These are phyloP conservation scores for Mycena maculata DNA, from an alignment of 768 basidiomycete genomes.

Conservation along the genomic window DNA sequence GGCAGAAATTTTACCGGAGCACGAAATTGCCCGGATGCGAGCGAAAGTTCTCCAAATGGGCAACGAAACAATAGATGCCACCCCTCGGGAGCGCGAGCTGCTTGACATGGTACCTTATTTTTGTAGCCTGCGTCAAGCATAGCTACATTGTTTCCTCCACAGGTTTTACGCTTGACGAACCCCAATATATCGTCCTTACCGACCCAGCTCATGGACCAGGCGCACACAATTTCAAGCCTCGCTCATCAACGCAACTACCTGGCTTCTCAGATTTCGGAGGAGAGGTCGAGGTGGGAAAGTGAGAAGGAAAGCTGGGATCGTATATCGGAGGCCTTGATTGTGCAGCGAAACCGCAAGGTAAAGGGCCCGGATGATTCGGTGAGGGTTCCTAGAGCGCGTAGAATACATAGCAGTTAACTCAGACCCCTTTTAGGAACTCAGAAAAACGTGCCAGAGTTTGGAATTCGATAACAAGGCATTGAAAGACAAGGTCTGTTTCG, in stretches of 20 bases:
- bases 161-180: constrained; percentile 64
- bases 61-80: neutral
- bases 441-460: constrained; percentile 59
- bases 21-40: constrained; percentile 63
- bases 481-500: constrained; percentile 65
- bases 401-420: neutral
- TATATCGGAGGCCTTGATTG: constrained; percentile 73
- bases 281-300: constrained; percentile 68
- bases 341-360: constrained; percentile 56
- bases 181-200: constrained; percentile 48
- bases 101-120: constrained; percentile 60
- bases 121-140: neutral
- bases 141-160: neutral
- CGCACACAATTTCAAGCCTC: constrained; percentile 68
- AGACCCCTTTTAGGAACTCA: constrained; percentile 59
- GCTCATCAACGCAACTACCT: constrained; percentile 70
- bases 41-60: constrained; percentile 59
- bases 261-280: constrained; percentile 62
- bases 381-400: constrained; percentile 15
- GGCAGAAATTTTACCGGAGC: constrained; percentile 54
- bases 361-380: constrained; percentile 58
- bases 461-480: constrained; percentile 73
- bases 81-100: constrained; percentile 51
- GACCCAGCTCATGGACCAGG: constrained; percentile 66
- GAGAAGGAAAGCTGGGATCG: constrained; percentile 76